Evolutionary conservation across 495 filamentous ascomycete genomes (phyloP), one percentile per base, ranked within the genome.

Genomic region (Penicillium verhagenii): DNA sequence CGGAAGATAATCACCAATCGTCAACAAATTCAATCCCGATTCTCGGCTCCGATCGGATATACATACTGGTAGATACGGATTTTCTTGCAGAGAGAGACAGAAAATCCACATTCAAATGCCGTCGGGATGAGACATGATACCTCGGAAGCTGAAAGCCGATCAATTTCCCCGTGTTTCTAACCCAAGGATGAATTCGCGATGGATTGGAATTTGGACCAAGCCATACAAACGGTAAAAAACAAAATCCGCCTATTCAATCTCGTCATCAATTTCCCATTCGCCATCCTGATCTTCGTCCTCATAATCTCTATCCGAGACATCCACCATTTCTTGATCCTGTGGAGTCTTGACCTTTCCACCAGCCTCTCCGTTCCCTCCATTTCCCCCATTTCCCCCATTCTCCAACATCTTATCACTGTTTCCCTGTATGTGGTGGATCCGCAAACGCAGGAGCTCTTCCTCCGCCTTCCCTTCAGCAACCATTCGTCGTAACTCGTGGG

Each of bases 131-230:
- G 28, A 29, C 18, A 31, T 37, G 42, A 49, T 60, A 26, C 63
- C 60, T 66, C 63, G 63, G 63, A 60, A 63, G 20, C 56, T 51
- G 39, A 38, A 60, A 52, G 31, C 54, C 54, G 60, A 61, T 45
- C 14, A 28, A 51, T 40, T 51, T 24, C 33, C 7, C 11, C 25
- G 26, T 28, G 20, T 10, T 21, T 19, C 37, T n/a, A n/a, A n/a
- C 37, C 37, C 6, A 6, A 40, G n/a, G 10, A 7, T 16, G 37
- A 6, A 40, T 5, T 16, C 37, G 10, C 11, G 16, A 46, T n/a
- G 8, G 16, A n/a, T 35, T 35, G 4, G 1, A n/a, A 16, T n/a
- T 4, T 14, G 14, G 1, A 35, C 13, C 6, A 35, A 16, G 13
- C 4, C 29, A 33, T 33, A n/a, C n/a, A n/a, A n/a, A n/a, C n/a